Conservation (phyloP, 139 green algal genomes). For the Zygnema circumcarinatum region DNA sequence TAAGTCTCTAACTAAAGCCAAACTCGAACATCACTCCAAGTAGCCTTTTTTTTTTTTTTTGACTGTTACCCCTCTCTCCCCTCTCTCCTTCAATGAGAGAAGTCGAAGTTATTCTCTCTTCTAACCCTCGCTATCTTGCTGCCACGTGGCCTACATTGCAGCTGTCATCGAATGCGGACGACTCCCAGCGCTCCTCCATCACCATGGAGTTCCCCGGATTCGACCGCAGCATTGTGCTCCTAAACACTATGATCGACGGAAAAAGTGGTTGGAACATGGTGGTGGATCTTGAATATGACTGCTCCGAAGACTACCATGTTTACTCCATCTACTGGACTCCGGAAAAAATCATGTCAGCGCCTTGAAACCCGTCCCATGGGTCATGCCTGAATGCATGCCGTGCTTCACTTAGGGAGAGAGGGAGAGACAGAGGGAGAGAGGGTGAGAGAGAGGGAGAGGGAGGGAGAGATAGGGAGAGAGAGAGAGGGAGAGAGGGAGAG, state of each 20-base stretch:
- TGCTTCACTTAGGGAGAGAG: too few species aligned
- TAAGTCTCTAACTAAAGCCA: slow-evolving; percentile 15
- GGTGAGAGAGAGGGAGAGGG: too few species aligned
- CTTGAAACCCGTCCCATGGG: too few species aligned
- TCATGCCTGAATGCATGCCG: too few species aligned
- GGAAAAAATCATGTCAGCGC: slow-evolving; percentile 28
- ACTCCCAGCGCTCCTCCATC: slow-evolving; percentile 25
- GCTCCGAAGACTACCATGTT: slow-evolving; percentile 33
- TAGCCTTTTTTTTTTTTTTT: background rate
- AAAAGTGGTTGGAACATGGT: background rate
- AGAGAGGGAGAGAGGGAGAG: too few species aligned
- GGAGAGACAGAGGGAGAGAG: too few species aligned
- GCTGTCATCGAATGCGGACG: slow-evolving; percentile 13
- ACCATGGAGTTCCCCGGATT: slow-evolving; percentile 44
- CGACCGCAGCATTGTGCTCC: background rate
- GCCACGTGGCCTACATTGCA: too few species aligned
- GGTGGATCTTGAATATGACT: slow-evolving; percentile 25
- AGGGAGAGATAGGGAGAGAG: too few species aligned
- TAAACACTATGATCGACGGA: slow-evolving; percentile 28
- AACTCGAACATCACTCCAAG: background rate
- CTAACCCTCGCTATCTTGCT: too few species aligned
- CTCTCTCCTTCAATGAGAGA: background rate
- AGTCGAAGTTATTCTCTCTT: background rate
- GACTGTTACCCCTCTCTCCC: background rate
- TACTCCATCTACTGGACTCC: slow-evolving; percentile 28